phyloP scores from a whole-genome alignment of 2,329 filamentous ascomycete genomes.

The Ustulina deusta region DNA sequence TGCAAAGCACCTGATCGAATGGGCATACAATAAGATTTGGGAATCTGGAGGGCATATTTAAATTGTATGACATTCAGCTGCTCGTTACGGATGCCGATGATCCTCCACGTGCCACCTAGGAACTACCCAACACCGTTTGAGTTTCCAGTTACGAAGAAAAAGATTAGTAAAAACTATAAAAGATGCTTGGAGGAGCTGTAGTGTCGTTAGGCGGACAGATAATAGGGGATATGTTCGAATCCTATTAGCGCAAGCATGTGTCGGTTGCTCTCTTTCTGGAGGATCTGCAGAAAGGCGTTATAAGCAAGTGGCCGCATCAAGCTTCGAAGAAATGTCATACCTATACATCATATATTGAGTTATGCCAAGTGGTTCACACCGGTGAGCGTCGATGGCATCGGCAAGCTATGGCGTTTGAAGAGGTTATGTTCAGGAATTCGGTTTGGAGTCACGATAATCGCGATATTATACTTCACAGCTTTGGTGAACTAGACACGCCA shows the following conservation, averaged over 20 bases:
- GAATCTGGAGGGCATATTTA: neutral
- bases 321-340: neutral
- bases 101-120: neutral
- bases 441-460: conserved; percentile 43
- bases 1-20: neutral
- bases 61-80: neutral
- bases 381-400: neutral
- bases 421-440: conserved; percentile 42
- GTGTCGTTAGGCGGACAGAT: no score
- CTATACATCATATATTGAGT: neutral
- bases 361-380: neutral
- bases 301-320: neutral
- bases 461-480: conserved; percentile 39
- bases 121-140: neutral
- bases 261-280: neutral
- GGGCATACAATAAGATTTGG: neutral
- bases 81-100: neutral
- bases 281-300: neutral
- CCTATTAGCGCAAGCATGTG: no score
- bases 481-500: conserved; percentile 37
- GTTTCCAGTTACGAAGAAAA: neutral
- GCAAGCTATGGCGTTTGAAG: conserved; percentile 38
- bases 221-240: no score
- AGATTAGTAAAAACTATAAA: neutral
- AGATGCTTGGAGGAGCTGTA: neutral